Evolutionary conservation across 352 stramenopile species (phyloP).

Genomic region (Blastocystis sp.): DNA sequence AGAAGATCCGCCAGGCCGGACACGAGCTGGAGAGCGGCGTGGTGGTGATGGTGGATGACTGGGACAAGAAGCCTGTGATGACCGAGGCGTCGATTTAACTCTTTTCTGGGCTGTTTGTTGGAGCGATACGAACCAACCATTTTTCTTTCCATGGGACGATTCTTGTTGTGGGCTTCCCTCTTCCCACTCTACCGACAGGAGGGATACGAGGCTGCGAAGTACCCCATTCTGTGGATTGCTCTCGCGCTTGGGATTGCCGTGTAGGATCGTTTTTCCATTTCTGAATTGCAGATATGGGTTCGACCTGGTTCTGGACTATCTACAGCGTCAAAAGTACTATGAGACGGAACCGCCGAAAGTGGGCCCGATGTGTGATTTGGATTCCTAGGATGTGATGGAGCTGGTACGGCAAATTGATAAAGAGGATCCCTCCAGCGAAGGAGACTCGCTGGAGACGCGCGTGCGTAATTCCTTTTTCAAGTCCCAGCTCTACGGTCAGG

Average conservation of each 20-base stretch:
- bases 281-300: not conserved
- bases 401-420: constrained; percentile 28
- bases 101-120: constrained; percentile 7
- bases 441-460: not conserved
- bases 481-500: constrained; percentile 10
- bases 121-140: too few relatives aligned
- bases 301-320: not conserved
- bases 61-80: not conserved
- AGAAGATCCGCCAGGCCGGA: not conserved
- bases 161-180: not conserved
- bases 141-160: not conserved
- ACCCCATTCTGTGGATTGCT: not conserved
- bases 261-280: not conserved
- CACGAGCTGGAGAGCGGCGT: not conserved
- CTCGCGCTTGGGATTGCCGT: not conserved
- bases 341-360: constrained; percentile 15
- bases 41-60: constrained; percentile 36
- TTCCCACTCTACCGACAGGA: not conserved
- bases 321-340: not conserved
- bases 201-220: not conserved
- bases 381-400: constrained; percentile 21
- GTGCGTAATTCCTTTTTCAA: constrained; percentile 10
- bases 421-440: not conserved
- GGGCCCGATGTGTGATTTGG: not conserved
- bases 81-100: not conserved